A percentile compares a stretch with the other conserved stretches of the same genome.
phyloP scores from a whole-genome alignment of 2,329 filamentous ascomycete species.

The Rhinocladiella mackenziei region DNA sequence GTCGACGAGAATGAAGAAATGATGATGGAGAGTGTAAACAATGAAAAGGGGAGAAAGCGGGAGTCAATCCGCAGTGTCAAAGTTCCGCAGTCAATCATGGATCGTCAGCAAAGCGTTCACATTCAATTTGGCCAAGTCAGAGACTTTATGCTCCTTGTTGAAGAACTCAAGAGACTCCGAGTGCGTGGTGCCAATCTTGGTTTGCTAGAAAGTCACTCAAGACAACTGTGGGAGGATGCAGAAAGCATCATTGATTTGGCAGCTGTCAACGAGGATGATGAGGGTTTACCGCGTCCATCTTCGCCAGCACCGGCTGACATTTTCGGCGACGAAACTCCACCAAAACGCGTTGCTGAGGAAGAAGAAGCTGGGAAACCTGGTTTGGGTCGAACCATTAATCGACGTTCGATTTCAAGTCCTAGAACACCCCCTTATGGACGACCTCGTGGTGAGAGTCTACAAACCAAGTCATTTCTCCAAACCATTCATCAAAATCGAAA shows the following conservation, averaged over 20 bases:
- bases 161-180: conserved; percentile 60
- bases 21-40: conserved; percentile 1
- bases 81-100: conserved; percentile 59
- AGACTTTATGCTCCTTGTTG: conserved; percentile 61
- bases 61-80: conserved; percentile 37
- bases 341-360: conserved; percentile 12
- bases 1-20: conserved; percentile 37
- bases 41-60: conserved; percentile 18
- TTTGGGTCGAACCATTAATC: conserved; percentile 13
- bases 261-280: conserved; percentile 60
- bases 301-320: conserved; percentile 57
- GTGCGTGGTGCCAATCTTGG: conserved; percentile 52
- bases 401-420: conserved; percentile 28
- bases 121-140: conserved; percentile 62
- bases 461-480: conserved; percentile 60
- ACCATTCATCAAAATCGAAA: conserved; percentile 52
- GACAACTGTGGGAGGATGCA: conserved; percentile 59
- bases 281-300: conserved; percentile 46
- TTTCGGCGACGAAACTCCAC: conserved; percentile 43
- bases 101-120: conserved; percentile 62
- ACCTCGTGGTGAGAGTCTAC: conserved; percentile 54
- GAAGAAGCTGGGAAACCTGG: conserved; percentile 9
- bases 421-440: conserved; percentile 35
- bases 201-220: conserved; percentile 52
- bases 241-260: conserved; percentile 65